These are phyloP conservation scores for Schizonepeta tenuifolia DNA, from an alignment of 257 asterid species.

Conservation along the genomic window DNA sequence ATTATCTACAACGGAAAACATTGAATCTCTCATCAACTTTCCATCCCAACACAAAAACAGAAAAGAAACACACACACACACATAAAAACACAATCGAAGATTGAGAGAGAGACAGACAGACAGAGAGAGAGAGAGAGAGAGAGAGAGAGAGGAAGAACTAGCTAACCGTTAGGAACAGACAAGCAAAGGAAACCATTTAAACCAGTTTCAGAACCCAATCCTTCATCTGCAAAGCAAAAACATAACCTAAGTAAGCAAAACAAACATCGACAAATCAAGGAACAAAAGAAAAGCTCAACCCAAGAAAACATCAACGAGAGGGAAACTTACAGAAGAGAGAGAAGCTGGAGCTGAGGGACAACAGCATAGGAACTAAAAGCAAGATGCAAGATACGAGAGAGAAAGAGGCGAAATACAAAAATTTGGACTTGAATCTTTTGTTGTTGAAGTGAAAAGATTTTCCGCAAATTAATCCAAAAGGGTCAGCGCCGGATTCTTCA, in stretches of 20 bases:
- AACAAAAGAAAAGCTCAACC: not conserved
- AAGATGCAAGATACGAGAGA: conserved; percentile 61
- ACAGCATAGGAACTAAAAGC: conserved; percentile 51
- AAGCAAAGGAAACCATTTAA: conserved; percentile 51
- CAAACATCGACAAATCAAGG: not conserved
- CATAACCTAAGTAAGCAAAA: not conserved
- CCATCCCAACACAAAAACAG: not conserved
- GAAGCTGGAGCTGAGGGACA: conserved; percentile 50
- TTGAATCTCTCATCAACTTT: conserved; percentile 1
- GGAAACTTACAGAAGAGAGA: conserved; percentile 64
- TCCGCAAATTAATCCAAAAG: conserved; percentile 53
- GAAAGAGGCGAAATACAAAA: conserved; percentile 48
- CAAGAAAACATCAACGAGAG: not conserved
- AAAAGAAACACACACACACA: not conserved
- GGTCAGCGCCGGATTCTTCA: conserved; percentile 51
- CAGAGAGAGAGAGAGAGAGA: not conserved
- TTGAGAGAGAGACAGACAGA: too few species aligned
- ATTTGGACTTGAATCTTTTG: conserved; percentile 60
- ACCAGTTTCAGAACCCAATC: conserved; percentile 33
- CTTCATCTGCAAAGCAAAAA: conserved; percentile 55
- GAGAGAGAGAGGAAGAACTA: conserved; percentile 12
- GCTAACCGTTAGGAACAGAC: conserved; percentile 72
- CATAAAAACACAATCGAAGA: not conserved
- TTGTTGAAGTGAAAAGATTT: conserved; percentile 37
- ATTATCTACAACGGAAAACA: not conserved